Evolutionary conservation across 768 basidiomycete species (phyloP).

Genomic region (Rickenella mellea): DNA sequence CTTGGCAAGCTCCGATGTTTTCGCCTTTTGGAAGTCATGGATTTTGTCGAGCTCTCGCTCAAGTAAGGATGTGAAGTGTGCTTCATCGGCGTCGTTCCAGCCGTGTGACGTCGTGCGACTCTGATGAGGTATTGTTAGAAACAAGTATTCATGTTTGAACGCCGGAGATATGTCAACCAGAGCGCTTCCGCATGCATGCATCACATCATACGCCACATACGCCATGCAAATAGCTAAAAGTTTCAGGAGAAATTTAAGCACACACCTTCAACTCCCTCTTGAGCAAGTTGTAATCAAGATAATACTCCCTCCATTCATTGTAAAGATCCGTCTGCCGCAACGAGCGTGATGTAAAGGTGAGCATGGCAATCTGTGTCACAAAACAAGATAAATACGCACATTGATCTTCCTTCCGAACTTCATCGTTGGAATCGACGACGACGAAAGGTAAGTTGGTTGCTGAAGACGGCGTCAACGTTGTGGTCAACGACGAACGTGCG

Average conservation of each 20-base stretch:
- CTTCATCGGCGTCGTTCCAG: conserved; percentile 78
- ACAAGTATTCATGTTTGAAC: too few species aligned
- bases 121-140: too few species aligned
- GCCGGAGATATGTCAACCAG: too few species aligned
- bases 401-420: conserved; percentile 78
- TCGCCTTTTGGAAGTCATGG: conserved; percentile 84
- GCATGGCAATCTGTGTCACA: conserved; percentile 3
- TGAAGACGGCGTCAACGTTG: background rate
- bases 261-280: conserved; percentile 85
- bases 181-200: too few species aligned
- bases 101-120: conserved; percentile 39
- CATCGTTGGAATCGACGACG: conserved; percentile 29
- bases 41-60: conserved; percentile 89
- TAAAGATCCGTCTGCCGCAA: conserved; percentile 67
- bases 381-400: conserved; percentile 25
- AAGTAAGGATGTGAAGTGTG: conserved; percentile 69
- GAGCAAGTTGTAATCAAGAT: conserved; percentile 81
- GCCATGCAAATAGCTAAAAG: too few species aligned
- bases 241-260: conserved; percentile 4
- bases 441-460: background rate
- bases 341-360: background rate
- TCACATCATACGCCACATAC: too few species aligned
- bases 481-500: conserved; percentile 10
- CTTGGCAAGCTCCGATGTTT: conserved; percentile 76
- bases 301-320: conserved; percentile 84